Conservation (phyloP, 257 asterid genomes). For the Ilex asprella region DNA sequence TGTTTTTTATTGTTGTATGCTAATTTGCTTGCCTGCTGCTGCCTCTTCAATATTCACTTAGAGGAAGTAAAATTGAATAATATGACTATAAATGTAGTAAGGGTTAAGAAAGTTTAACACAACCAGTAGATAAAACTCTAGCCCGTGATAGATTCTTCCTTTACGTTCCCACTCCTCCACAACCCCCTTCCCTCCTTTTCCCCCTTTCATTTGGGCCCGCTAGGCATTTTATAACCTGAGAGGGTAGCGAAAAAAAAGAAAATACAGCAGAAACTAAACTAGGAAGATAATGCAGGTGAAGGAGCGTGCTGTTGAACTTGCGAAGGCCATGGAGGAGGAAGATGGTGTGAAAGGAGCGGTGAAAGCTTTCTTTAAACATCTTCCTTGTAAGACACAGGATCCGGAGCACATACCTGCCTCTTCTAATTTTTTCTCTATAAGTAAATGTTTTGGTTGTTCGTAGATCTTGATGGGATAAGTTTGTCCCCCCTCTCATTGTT, state of each 20-base stretch:
- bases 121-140: background rate
- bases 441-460: slow-evolving; percentile 30
- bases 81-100: background rate
- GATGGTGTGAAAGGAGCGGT: slow-evolving; percentile 88
- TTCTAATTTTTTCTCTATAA: slow-evolving; percentile 25
- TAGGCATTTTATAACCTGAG: too few relatives aligned
- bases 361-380: slow-evolving; percentile 63
- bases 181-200: too few relatives aligned
- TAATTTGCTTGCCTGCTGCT: too few relatives aligned
- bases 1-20: too few relatives aligned
- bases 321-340: slow-evolving; percentile 80
- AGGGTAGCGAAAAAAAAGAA: too few relatives aligned
- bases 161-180: too few relatives aligned
- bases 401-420: slow-evolving; percentile 22
- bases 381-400: slow-evolving; percentile 28
- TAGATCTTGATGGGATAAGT: too few relatives aligned
- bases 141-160: background rate
- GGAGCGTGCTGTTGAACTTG: slow-evolving; percentile 53
- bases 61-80: background rate
- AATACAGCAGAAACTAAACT: background rate
- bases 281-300: slow-evolving; percentile 42
- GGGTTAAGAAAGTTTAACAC: background rate
- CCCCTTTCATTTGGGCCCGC: too few relatives aligned
- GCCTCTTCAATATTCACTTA: background rate
- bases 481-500: too few relatives aligned